Base-by-base conservation (phyloP, 148 eudicot species). In the Fagopyrum esculentum region DNA sequence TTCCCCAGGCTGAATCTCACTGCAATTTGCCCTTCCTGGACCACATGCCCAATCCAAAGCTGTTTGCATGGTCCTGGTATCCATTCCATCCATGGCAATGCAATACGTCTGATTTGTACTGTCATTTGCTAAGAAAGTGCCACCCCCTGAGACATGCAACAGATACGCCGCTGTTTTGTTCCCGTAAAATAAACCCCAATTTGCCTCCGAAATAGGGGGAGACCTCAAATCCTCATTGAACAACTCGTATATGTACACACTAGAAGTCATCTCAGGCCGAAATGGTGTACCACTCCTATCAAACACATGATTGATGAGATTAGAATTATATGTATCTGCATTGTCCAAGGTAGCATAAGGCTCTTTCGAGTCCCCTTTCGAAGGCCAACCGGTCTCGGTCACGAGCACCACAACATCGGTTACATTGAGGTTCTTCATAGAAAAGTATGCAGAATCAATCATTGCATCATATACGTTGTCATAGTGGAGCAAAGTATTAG, bases 41-140 rank as follows among this genome's bases (percentile, higher is more conserved):
- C 98, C 98, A 80, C 98, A 94, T 26, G 98, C 97, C 98, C 98
- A 94, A 78, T 94, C 97, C 81, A 94, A 76, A 0, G 97, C 98
- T 11, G 90, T 72, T 79, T 94, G 98, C 82, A 94, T 63, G 9
- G 89, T 90, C 83, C 61, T 87, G 1, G 56, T 51, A 80, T 94
- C 98, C 43, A 86, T 75, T 12, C 84, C 95, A 73, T 94, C 96
- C 78, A 66, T 74, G 17, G 90, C 90, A 59, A 94, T 73, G 78
- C 98, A 94, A 80, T 86, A 94, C 8, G 98, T 91, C 80, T 75
- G 84, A 76, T 94, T 94, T 0, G 97, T 90, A 1, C 97, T 89
- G 80, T 89, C 97, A 77, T 86, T 94, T 47, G 93, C 98, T 87
- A 91, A 80, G 82, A 91, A 91, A 43, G 90, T 76, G 55, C 97